phyloP scores from a whole-genome alignment of 179 eudicot species.

The Camellia oleifera region DNA sequence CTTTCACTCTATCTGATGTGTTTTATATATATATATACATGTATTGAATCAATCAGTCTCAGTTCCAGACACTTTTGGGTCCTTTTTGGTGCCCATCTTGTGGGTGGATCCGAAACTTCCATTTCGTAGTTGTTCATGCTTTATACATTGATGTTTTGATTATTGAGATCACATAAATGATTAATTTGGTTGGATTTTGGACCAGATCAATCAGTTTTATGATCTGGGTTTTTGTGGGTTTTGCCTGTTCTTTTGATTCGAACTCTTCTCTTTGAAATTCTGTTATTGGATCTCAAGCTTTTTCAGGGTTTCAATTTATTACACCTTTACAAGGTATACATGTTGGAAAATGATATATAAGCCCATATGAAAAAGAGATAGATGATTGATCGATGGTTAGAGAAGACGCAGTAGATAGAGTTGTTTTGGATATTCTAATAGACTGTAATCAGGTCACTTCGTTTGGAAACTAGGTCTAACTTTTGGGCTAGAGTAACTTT shows the following conservation, averaged over 20 bases:
- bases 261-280: not conserved
- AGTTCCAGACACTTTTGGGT: not conserved
- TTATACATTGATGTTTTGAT: not conserved
- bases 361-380: too few relatives aligned
- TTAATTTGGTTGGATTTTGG: not conserved
- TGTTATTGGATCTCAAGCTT: not conserved
- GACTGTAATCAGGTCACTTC: too few relatives aligned
- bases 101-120: constrained; percentile 3
- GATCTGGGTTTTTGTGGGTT: constrained; percentile 9
- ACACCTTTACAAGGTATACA: not conserved
- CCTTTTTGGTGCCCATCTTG: not conserved
- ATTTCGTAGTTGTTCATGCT: not conserved
- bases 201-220: not conserved
- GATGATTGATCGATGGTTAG: too few relatives aligned
- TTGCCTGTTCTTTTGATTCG: not conserved
- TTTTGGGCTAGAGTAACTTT: too few relatives aligned
- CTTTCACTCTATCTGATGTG: not conserved
- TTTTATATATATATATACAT: not conserved
- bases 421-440: too few relatives aligned
- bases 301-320: not conserved
- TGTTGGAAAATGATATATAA: too few relatives aligned
- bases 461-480: too few relatives aligned
- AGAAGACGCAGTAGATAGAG: too few relatives aligned
- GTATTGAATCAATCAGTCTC: not conserved
- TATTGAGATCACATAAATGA: not conserved